phyloP scores from a whole-genome alignment of 257 asterid genomes.

The Solanum sitiens region DNA sequence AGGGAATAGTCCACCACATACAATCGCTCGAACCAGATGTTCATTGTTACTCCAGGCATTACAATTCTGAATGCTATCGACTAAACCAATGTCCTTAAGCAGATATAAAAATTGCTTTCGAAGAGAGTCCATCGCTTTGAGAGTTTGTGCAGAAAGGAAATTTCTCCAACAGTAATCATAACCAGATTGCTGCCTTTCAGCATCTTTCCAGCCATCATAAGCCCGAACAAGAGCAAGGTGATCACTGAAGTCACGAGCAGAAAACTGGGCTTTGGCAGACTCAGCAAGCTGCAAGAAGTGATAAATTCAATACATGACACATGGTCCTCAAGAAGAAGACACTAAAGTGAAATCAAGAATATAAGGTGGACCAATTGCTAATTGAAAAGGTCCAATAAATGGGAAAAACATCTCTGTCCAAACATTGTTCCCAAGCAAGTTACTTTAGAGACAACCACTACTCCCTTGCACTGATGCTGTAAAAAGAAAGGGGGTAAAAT shows the following conservation, averaged over 20 bases:
- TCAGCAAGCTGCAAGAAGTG: slow-evolving; percentile 74
- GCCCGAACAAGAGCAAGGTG: slow-evolving; percentile 82
- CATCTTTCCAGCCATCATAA: slow-evolving; percentile 87
- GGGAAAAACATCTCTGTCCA: not conserved
- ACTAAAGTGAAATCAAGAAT: not conserved
- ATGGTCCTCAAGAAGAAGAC: not conserved
- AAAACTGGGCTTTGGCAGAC: slow-evolving; percentile 85
- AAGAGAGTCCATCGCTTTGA: slow-evolving; percentile 85
- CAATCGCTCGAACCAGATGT: slow-evolving; percentile 64
- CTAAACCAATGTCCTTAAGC: slow-evolving; percentile 68
- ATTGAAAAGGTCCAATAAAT: not conserved
- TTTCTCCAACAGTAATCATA: slow-evolving; percentile 87
- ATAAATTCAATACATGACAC: slow-evolving; percentile 3
- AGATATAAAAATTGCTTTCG: slow-evolving; percentile 64
- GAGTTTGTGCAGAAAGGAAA: slow-evolving; percentile 84
- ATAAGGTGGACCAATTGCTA: not conserved
- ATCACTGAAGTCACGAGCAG: slow-evolving; percentile 80
- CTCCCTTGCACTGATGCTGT: not conserved
- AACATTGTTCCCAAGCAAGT: not conserved
- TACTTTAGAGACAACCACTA: not conserved
- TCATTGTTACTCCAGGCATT: slow-evolving; percentile 64
- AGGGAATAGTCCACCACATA: slow-evolving; percentile 90
- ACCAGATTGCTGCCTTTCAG: slow-evolving; percentile 61
- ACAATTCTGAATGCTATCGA: slow-evolving; percentile 56
- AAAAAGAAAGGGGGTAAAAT: not conserved